A percentile compares a stretch with the other conserved stretches of the same genome.
Conservation (phyloP, 352 stramenopile species). For the Phytophthora sp. region DNA sequence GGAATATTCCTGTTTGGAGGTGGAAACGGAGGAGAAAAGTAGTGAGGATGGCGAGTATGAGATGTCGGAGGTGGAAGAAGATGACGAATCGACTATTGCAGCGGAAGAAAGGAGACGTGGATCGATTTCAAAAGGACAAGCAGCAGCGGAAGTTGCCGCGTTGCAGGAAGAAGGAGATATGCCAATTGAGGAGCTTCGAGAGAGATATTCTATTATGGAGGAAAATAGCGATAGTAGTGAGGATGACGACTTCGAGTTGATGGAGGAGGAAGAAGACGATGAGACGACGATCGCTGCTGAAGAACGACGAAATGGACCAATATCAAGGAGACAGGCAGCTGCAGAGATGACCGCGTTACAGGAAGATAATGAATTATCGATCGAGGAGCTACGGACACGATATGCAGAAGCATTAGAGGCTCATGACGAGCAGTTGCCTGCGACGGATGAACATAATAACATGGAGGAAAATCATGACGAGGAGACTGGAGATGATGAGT, state of each 20-base stretch:
- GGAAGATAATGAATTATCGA: slow-evolving; percentile 90
- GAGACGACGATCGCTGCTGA: slow-evolving; percentile 91
- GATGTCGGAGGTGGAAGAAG: not conserved
- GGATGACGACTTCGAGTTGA: slow-evolving; percentile 33
- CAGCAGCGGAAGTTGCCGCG: slow-evolving; percentile 60
- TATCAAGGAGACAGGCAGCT: slow-evolving; percentile 32
- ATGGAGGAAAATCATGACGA: slow-evolving; percentile 19
- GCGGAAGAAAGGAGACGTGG: slow-evolving; percentile 30
- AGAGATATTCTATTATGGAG: slow-evolving; percentile 53
- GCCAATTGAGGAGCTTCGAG: slow-evolving; percentile 79
- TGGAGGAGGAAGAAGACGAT: slow-evolving; percentile 69
- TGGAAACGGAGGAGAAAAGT: too few relatives aligned
- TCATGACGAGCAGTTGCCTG: slow-evolving; percentile 8
- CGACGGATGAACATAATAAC: not conserved
- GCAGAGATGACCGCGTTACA: slow-evolving; percentile 90
- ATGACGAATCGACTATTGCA: slow-evolving; percentile 52
- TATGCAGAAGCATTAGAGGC: slow-evolving; percentile 44
- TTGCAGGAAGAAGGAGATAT: slow-evolving; percentile 84
- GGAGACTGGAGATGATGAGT: slow-evolving; percentile 30
- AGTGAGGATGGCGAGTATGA: slow-evolving; percentile 11
- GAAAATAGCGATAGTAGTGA: slow-evolving; percentile 29
- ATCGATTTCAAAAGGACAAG: slow-evolving; percentile 4
- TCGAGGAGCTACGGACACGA: slow-evolving; percentile 80
- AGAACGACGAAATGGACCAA: slow-evolving; percentile 52
- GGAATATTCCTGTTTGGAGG: too few relatives aligned